phyloP scores from a whole-genome alignment of 2,329 filamentous ascomycete genomes.

The Aspergillus terreus region DNA sequence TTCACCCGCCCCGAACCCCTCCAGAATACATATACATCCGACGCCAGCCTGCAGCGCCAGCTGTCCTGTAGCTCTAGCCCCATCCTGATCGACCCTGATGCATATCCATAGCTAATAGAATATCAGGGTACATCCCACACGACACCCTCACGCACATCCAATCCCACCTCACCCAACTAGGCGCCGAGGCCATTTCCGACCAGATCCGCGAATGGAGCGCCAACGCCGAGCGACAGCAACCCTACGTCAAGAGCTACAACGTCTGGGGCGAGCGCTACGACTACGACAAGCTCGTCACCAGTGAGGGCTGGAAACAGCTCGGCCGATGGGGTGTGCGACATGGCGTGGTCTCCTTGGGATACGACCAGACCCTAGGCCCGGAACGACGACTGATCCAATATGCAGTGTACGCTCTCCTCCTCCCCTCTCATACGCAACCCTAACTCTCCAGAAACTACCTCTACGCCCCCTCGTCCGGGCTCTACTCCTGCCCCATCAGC shows the following conservation, averaged over 20 bases:
- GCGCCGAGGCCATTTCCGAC: conserved; percentile 29
- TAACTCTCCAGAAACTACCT: conserved; percentile 43
- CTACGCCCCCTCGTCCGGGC: conserved; percentile 58
- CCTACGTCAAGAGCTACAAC: conserved; percentile 58
- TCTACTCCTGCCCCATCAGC: conserved; percentile 62
- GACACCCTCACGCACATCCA: conserved; percentile 53
- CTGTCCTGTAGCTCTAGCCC: conserved; percentile 42
- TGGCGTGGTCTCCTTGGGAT: conserved; percentile 24
- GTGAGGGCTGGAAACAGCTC: conserved; percentile 58
- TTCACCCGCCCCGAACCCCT: conserved; percentile 54
- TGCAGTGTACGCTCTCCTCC: conserved; percentile 18
- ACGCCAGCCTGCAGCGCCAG: conserved; percentile 51
- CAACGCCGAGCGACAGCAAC: conserved; percentile 63
- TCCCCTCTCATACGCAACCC: not conserved
- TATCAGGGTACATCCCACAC: conserved; percentile 42
- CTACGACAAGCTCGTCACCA: conserved; percentile 58
- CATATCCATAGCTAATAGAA: not conserved
- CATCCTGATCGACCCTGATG: not conserved
- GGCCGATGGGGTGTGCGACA: conserved; percentile 32
- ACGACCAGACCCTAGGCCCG: conserved; percentile 18
- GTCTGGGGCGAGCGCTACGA: conserved; percentile 56
- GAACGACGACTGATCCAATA: conserved; percentile 23
- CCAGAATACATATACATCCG: conserved; percentile 56
- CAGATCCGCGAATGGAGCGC: conserved; percentile 36
- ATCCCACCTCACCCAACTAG: conserved; percentile 22